These are phyloP conservation scores for Aureobasidium vineae DNA, from an alignment of 2,329 filamentous ascomycete species.

Conservation along the genomic window DNA sequence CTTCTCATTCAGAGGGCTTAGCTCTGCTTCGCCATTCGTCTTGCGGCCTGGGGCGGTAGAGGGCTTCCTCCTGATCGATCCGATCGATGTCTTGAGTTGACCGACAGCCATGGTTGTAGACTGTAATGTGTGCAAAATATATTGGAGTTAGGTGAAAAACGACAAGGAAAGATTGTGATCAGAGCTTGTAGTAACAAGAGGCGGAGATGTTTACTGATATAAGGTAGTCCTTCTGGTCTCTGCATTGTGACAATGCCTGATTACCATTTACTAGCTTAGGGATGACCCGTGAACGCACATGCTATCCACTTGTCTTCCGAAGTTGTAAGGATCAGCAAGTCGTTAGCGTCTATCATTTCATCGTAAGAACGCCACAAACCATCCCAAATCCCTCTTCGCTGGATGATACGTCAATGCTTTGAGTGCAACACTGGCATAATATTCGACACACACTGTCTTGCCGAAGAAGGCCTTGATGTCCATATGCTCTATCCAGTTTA, in stretches of 20 bases:
- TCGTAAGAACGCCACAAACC: constrained; percentile 44
- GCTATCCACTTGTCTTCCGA: neutral
- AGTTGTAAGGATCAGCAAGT: neutral
- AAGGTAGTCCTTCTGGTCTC: neutral
- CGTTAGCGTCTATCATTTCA: neutral
- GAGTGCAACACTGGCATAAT: constrained; percentile 49
- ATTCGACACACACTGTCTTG: constrained; percentile 43
- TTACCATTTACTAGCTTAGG: neutral
- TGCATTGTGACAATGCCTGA: neutral
- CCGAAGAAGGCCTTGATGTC: constrained; percentile 46
- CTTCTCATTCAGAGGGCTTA: constrained; percentile 38
- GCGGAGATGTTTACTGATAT: neutral
- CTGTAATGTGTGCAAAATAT: neutral
- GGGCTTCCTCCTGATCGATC: constrained; percentile 49
- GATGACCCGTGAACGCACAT: neutral
- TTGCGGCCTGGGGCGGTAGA: constrained; percentile 50
- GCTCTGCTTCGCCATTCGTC: constrained; percentile 41
- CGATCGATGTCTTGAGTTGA: constrained; percentile 46
- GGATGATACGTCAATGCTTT: constrained; percentile 52
- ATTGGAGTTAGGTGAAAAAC: neutral
- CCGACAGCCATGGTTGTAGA: constrained; percentile 32
- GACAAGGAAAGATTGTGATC: neutral
- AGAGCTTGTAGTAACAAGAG: too few relatives aligned
- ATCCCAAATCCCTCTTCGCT: constrained; percentile 47
- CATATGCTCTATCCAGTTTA: constrained; percentile 45